A percentile compares a stretch with the other conserved stretches of the same genome.
phyloP scores from a whole-genome alignment of 73 alveolate genomes.

The Paramecium tetraurelia region DNA sequence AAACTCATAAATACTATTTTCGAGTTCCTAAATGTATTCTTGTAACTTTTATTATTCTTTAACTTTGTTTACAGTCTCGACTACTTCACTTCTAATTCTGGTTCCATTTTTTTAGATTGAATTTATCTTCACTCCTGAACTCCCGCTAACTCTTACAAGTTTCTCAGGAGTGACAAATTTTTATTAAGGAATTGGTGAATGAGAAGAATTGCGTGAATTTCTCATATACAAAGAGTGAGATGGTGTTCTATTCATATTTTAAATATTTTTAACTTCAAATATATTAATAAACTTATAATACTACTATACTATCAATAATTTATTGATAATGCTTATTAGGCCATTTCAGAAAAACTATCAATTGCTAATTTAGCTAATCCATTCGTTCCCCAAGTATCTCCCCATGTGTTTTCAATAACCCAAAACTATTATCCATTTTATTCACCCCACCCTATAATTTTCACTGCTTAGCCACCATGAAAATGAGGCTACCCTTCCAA shows the following conservation, averaged over 20 bases:
- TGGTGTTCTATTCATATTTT: conserved; percentile 10
- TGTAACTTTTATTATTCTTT: neutral
- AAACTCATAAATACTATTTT: neutral
- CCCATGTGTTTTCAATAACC: neutral
- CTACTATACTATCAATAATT: neutral
- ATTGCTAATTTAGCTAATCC: neutral
- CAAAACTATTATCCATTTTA: neutral
- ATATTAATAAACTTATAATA: neutral
- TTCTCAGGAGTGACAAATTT: conserved; percentile 19
- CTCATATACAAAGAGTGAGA: neutral
- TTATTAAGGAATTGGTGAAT: neutral
- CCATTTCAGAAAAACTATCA: neutral
- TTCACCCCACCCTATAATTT: conserved; percentile 4
- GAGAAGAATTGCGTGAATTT: neutral
- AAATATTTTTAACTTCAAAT: neutral
- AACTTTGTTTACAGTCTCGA: neutral
- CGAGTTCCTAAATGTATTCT: neutral
- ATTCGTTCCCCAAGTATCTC: neutral
- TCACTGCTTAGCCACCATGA: neutral
- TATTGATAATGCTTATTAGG: neutral
- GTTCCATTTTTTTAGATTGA: neutral
- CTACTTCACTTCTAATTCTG: conserved; percentile 3
- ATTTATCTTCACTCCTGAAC: conserved; percentile 17
- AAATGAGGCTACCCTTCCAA: neutral
- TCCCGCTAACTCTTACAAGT: neutral